Base-by-base conservation (phyloP, 108 stramenopile species). In the Cyclotella atomus region DNA sequence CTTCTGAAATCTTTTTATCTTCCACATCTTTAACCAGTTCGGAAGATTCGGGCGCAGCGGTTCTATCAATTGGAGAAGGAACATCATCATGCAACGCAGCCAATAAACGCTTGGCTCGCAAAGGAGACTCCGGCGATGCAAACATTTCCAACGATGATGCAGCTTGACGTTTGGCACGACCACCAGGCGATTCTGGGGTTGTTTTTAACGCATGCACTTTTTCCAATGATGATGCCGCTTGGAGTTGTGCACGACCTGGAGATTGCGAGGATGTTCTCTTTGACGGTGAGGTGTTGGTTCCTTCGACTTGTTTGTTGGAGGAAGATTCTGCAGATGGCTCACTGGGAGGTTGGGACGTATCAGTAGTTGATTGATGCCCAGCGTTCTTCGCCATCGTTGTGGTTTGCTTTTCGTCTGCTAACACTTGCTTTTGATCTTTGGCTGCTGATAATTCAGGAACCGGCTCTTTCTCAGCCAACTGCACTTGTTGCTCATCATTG, bases 101-200 rank as follows among this genome's bases (percentile, higher is more conserved):
- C 9, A 70, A 15, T 49, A 70, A 33, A 32, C 56, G 43, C 33
- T 30, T 70, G 27, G 46, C 59, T 20, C 59, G 67, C 17, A 68
- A 23, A 7, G 67, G 67, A 35, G 67, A 68, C 55, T 68, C 53
- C 2, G 66, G 66, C 16, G 66, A 67, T 63, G 52, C 49, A 16
- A 55, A 7, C 52, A 24, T 56, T 55, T 53, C 28, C 33, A 32
- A 34, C 16, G 33, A 35, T 25, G 67, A 36, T 54, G 34, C 46
- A 16, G 21, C 38, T 32, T 3, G 65, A 20, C 50, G 50, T 67
- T 50, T 67, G 17, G 27, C 34, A 54, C 30, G 66, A 0, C 50
- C n/a, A n/a, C n/a, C 32, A 20, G 52, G 52, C 52, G 29, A 53
- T 23, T 53, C 56, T 7, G 56, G 56, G 0, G 56, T 32, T 57